Conservation (phyloP, 106 monocot genomes). For the Agapanthus africanus region DNA sequence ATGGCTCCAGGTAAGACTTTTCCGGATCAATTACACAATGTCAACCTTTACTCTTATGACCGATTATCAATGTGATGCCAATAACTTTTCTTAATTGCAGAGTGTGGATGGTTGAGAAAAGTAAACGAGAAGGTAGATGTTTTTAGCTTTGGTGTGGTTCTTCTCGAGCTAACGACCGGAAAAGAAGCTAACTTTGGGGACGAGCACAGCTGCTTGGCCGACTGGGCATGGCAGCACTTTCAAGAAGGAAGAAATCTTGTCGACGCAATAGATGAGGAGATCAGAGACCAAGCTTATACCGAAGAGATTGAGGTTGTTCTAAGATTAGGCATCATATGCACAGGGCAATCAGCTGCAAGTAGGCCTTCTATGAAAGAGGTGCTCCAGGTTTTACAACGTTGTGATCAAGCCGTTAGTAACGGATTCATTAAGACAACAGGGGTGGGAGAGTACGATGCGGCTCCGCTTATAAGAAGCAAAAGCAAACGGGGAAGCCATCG, state of each 20-base stretch:
- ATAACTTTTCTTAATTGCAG: too few relatives aligned
- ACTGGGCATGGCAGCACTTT: conserved; percentile 48
- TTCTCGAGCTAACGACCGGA: conserved; percentile 72
- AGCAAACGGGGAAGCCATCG: conserved; percentile 13
- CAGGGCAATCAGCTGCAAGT: conserved; percentile 17
- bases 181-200: conserved; percentile 27
- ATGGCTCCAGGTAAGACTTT: conserved; percentile 63
- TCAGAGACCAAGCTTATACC: conserved; percentile 11
- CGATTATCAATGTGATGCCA: too few relatives aligned
- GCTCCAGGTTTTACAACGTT: conserved; percentile 31
- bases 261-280: conserved; percentile 29
- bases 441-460: conserved; percentile 6
- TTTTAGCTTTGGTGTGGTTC: conserved; percentile 85
- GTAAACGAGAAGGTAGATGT: conserved; percentile 78
- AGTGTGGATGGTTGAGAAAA: conserved; percentile 34
- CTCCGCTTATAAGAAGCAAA: conserved; percentile 10
- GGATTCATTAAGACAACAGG: not conserved
- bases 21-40: too few relatives aligned
- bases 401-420: not conserved
- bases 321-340: conserved; percentile 53
- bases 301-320: conserved; percentile 45
- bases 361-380: conserved; percentile 71
- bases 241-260: conserved; percentile 17
- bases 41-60: too few relatives aligned
- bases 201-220: conserved; percentile 25